phyloP scores from a whole-genome alignment of 139 green algal genomes.

The Coelastrella sp. region DNA sequence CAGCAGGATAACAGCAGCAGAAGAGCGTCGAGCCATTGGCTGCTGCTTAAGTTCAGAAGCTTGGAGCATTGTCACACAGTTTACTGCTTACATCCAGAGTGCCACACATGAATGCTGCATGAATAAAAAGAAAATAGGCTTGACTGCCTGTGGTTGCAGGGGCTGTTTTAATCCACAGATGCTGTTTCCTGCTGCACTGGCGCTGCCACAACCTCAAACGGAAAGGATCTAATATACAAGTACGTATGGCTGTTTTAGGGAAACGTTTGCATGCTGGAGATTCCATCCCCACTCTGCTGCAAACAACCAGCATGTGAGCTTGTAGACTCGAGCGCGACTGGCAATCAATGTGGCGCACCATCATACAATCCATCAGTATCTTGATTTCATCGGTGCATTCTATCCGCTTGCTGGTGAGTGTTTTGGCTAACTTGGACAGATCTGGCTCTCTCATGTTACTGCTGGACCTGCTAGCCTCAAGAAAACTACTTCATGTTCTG shows the following conservation, averaged over 20 bases:
- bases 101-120: background rate
- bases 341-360: background rate
- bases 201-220: background rate
- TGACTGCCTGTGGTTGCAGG: too few relatives aligned
- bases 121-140: too few relatives aligned
- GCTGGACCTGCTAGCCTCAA: background rate
- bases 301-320: too few relatives aligned
- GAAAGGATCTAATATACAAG: too few relatives aligned
- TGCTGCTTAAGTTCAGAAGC: background rate
- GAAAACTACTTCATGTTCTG: background rate
- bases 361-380: conserved; percentile 48
- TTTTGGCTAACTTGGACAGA: conserved; percentile 42
- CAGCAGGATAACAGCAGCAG: background rate
- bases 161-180: too few relatives aligned
- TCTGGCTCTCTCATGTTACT: conserved; percentile 32
- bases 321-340: background rate
- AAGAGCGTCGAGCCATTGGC: background rate
- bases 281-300: too few relatives aligned
- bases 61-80: background rate
- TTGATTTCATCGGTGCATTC: conserved; percentile 48
- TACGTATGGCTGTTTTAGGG: too few relatives aligned
- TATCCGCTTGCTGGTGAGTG: conserved; percentile 36
- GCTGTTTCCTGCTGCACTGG: background rate
- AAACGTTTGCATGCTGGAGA: too few relatives aligned
- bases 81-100: background rate